Base-by-base conservation (phyloP, 2,329 filamentous ascomycete species). In the Neonectria sp. region DNA sequence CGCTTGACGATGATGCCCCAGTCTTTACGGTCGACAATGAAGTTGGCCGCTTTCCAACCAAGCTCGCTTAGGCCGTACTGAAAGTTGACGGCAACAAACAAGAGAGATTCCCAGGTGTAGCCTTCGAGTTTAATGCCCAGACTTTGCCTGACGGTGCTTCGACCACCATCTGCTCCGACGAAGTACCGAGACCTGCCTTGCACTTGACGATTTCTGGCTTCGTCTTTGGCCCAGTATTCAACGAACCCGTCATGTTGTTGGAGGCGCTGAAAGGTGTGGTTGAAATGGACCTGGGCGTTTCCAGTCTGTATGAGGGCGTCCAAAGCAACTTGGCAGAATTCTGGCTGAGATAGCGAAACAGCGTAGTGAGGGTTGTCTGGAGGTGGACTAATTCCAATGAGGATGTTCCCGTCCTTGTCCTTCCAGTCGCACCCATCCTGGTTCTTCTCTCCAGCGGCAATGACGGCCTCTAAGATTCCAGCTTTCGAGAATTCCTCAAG, bases 401-500 rank as follows among this genome's bases (percentile, higher is more conserved):
- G 6, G 24, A 56, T 43, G 53, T 56, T 56, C n/a, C 35, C 53
- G 21, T 56, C 35, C 35, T 45, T 45, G 12, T 56, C 53, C n/a
- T 33, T 56, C 53, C 53, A 56, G 35, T 56, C 53, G n/a, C 53
- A 56, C 8, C 53, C 53, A 11, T 56, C 37, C 11, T 15, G 13
- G 24, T 43, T 56, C 13, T 45, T 45, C 35, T 56, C 53, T 45
- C 53, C 53, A 17, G 53, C 53, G 6, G 21, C 24, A 12, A 45
- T 56, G 35, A 56, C 37, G 27, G 12, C 53, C 35, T 56, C 37
- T 17, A 56, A 35, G 24, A 56, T 56, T 45, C 53, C 53, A 29
- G 53, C 53, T 29, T 56, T 45, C 7, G 12, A 43, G 53, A 56
- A 56, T 43, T 56, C 53, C 21, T 56, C 53, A 15, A 56, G 35